A percentile compares a stretch with the other conserved stretches of the same genome.
These are phyloP conservation scores for Tricholoma sp. DNA, from an alignment of 768 basidiomycete species.

Conservation along the genomic window DNA sequence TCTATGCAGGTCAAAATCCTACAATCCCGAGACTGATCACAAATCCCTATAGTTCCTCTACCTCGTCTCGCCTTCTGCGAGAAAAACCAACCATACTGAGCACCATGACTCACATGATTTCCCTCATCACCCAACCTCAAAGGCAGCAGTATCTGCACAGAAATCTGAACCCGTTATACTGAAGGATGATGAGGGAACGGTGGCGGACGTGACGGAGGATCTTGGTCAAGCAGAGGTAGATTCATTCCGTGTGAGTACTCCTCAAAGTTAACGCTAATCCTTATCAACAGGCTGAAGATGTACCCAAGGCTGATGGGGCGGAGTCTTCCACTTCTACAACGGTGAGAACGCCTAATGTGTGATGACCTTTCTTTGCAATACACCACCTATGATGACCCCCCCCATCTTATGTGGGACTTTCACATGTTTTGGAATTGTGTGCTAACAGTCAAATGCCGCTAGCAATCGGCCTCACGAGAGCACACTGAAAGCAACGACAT, in stretches of 20 bases:
- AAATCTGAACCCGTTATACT: constrained; percentile 21
- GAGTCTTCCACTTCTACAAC: neutral
- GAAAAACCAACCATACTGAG: constrained; percentile 25
- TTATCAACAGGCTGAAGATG: constrained; percentile 9
- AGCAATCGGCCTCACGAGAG: neutral
- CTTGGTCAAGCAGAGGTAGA: constrained; percentile 28
- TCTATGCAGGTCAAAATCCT: neutral
- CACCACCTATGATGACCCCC: too few species aligned
- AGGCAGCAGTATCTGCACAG: constrained; percentile 15
- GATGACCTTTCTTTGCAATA: neutral
- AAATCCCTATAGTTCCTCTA: constrained; percentile 30
- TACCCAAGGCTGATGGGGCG: constrained; percentile 10
- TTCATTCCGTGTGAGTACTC: neutral
- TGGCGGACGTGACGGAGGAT: constrained; percentile 31
- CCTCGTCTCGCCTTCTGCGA: constrained; percentile 36
- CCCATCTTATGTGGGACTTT: neutral
- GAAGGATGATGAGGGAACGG: constrained; percentile 37
- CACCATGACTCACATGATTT: constrained; percentile 34
- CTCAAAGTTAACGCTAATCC: neutral
- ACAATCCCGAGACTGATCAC: constrained; percentile 1
- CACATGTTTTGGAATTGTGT: neutral
- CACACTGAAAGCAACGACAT: neutral
- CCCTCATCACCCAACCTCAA: constrained; percentile 18
- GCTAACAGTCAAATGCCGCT: neutral
- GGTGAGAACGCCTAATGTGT: neutral